Base-by-base conservation (phyloP, 2,329 filamentous ascomycete genomes). In the Hortaea werneckii region DNA sequence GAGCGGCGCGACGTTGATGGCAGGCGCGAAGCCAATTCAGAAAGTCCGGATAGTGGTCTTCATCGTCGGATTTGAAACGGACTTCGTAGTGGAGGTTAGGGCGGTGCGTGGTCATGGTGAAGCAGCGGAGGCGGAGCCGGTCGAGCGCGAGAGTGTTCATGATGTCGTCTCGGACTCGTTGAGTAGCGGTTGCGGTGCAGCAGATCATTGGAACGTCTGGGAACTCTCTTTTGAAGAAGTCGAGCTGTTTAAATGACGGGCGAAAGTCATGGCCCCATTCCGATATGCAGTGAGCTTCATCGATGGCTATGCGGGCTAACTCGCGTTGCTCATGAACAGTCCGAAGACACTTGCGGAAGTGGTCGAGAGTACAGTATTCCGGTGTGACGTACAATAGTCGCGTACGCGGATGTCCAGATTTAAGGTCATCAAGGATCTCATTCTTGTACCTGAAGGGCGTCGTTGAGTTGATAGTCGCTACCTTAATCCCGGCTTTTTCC, bases 231-330 rank as follows among this genome's bases (percentile, higher is more conserved):
- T 85, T 83, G 70, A 96, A 92, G 80, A 87, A 95, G 2, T 79
- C 82, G 6, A 96, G 75, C 20, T 83, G 78, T 60, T 92, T 88
- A 66, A 95, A 96, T 47, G 88, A 85, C 32, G 83, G 85, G n/a
- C 90, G 83, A 62, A 96, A 96, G 65, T 96, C 90, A 63, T 96
- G 89, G 1, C 90, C 90, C 90, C 90, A 95, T 80, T 95, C 89
- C 20, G 87, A 94, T 55, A 96, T 94, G 37, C 90, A 96, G 65
- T 96, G 90, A 2, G 90, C 90, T 68, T 96, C 90, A 60, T 96
- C 90, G 47, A 96, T 82, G 41, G 85, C 90, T 52, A 96, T 79
- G 10, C 90, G 80, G 7, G 84, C 83, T n/a, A 96, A 76, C 66
- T 95, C 87, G 47, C 78, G 78, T 63, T 95, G 88, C 48, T 79